Base-by-base conservation (phyloP, 129 eudicot species). In the Ambrosia trifida region DNA sequence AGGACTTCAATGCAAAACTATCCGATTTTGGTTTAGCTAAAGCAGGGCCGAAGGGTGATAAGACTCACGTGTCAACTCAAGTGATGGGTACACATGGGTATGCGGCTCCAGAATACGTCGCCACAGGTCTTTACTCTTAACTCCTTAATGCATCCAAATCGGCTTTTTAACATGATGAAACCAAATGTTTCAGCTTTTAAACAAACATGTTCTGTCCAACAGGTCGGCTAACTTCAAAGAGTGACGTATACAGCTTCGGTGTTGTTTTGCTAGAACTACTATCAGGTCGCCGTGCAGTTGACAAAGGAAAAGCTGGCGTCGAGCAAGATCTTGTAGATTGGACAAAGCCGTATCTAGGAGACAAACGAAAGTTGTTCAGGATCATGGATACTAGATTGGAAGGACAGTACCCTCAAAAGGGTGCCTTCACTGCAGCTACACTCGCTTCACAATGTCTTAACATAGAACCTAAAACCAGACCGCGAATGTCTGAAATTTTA, bases 31-130 rank as follows among this genome's bases (percentile, higher is more conserved):
- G 98, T 31, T 82, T 93, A 81, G 98, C 96, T 0, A 93, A 87
- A 81, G 98, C 96, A 2, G 98, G 96, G 19, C 98, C 98, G 7
- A 93, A 88, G 2, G 95, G 98, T 50, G 98, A 89, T 72, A 77
- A 84, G 61, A 93, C 96, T 7, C 98, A 93, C 14, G 98, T 89
- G 35, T 89, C 98, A 2, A 93, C 98, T 71, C 96, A 83, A 87
- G 98, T 93, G 51, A 87, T 87, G 95, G 98, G 96, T 64, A 93
- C 98, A 41, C 91, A 87, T 9, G 98, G 98, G 24, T 93, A 93
- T 69, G 98, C 96, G 31, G 98, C 98, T 19, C 98, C 98, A 18
- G 98, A 93, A 78, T 89, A 89, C 81, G 77, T 92, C 18, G 96
- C 98, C 43, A 88, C 96, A 84, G 95, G 97, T 91, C 32, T 13